A percentile compares a stretch with the other conserved stretches of the same genome.
phyloP scores from a whole-genome alignment of 257 asterid species.

The Solanum pimpinellifolium region DNA sequence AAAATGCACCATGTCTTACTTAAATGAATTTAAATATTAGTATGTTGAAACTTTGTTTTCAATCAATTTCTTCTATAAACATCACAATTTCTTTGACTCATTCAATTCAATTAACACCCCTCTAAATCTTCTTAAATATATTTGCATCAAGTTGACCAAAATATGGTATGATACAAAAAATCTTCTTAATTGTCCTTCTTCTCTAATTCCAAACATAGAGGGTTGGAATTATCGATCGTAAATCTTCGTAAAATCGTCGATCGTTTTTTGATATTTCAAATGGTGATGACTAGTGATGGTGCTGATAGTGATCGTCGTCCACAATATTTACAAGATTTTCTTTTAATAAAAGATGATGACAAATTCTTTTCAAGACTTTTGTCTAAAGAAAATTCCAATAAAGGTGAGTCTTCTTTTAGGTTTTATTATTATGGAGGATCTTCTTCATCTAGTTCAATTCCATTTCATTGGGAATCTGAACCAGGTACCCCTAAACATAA shows the following conservation, averaged over 20 bases:
- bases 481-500: slow-evolving; percentile 75
- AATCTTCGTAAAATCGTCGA: neutral
- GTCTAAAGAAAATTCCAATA: slow-evolving; percentile 27
- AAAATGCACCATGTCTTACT: neutral
- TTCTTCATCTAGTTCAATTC: slow-evolving; percentile 38
- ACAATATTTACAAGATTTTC: slow-evolving; percentile 6
- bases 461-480: slow-evolving; percentile 69
- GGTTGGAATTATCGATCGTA: neutral
- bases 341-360: slow-evolving; percentile 20
- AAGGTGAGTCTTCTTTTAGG: slow-evolving; percentile 36
- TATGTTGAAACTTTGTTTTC: neutral
- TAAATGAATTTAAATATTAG: neutral
- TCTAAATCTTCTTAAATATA: neutral
- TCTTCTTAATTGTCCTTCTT: neutral
- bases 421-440: slow-evolving; percentile 51
- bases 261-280: neutral
- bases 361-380: slow-evolving; percentile 30
- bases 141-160: neutral
- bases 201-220: neutral
- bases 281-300: neutral
- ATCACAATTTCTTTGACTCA: neutral
- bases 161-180: neutral
- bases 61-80: neutral
- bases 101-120: neutral
- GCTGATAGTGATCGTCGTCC: neutral